Conservation (phyloP, 1,284 basidiomycete species). For the Tetrapyrgos nigripes region DNA sequence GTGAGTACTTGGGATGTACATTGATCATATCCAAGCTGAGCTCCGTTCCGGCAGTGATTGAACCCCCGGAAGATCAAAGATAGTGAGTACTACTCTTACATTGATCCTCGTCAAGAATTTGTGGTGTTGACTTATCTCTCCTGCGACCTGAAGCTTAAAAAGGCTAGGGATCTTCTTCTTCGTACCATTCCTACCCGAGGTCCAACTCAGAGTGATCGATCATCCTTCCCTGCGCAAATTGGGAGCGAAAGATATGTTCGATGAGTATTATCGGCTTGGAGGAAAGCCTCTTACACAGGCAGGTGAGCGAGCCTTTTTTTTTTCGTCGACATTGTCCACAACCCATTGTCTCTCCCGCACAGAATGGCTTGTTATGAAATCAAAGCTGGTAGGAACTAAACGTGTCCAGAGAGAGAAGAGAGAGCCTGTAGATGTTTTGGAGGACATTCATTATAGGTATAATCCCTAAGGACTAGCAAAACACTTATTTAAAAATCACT, state of each 20-base stretch:
- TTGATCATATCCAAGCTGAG: neutral
- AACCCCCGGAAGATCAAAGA: constrained; percentile 23
- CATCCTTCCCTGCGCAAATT: constrained; percentile 10
- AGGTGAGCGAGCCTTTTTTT: constrained; percentile 6
- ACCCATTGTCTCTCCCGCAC: too few relatives aligned
- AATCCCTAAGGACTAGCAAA: constrained; percentile 5
- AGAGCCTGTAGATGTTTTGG: constrained; percentile 16
- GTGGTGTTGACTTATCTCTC: neutral
- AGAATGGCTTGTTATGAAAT: constrained; percentile 6
- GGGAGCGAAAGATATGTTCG: constrained; percentile 20
- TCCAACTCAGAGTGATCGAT: constrained; percentile 17
- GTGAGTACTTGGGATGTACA: constrained; percentile 14
- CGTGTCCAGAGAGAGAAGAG: constrained; percentile 7
- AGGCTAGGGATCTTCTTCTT: constrained; percentile 23
- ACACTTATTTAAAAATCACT: too few relatives aligned
- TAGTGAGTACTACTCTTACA: constrained; percentile 16
- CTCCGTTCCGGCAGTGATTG: constrained; percentile 14
- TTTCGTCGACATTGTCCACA: neutral
- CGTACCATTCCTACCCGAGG: constrained; percentile 21
- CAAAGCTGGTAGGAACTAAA: constrained; percentile 4
- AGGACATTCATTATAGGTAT: constrained; percentile 21
- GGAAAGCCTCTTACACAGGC: constrained; percentile 21
- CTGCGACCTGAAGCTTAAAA: constrained; percentile 13
- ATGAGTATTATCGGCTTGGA: constrained; percentile 21
- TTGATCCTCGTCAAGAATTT: neutral